Percentiles rank a stretch among this genome's conserved stretches.
Evolutionary conservation across 176 grass and related monocot genomes (phyloP).

Genomic region (Carex pumila): DNA sequence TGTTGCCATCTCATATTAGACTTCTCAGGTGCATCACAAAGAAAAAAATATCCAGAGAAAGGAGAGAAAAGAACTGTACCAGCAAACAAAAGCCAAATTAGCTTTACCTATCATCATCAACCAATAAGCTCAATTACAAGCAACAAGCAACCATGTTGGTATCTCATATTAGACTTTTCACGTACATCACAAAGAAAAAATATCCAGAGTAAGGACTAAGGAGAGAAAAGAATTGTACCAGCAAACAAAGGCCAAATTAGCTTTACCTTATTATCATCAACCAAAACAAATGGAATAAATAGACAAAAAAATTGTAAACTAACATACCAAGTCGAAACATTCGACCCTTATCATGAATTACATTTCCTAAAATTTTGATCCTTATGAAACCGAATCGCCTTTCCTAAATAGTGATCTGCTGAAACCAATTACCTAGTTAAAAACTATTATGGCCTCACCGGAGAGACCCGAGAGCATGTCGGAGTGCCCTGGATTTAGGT

Average conservation of each 20-base stretch:
- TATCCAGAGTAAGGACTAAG: not conserved
- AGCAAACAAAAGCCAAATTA: not conserved
- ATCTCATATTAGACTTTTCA: slow-evolving; percentile 1
- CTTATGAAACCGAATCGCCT: not conserved
- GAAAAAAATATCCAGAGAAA: not conserved
- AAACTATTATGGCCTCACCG: not conserved
- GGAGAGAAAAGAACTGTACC: not conserved
- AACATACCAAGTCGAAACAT: slow-evolving; percentile 3
- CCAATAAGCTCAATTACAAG: not conserved
- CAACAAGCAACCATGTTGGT: not conserved
- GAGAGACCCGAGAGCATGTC: slow-evolving; percentile 16
- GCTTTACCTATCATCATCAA: not conserved
- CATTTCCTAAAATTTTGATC: not conserved
- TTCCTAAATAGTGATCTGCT: not conserved
- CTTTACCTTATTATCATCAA: not conserved
- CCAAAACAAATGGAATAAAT: not conserved
- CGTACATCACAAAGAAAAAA: not conserved
- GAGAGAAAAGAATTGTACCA: not conserved
- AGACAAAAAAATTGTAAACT: not conserved
- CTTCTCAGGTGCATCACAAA: not conserved
- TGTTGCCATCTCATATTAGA: slow-evolving; percentile 12
- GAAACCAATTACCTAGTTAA: slow-evolving; percentile 6
- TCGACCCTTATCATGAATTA: not conserved
- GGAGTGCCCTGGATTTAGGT: slow-evolving; percentile 19
- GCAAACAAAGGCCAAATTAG: not conserved